phyloP scores from a whole-genome alignment of 805 yeast genomes.

The Candida sphagnicola region DNA sequence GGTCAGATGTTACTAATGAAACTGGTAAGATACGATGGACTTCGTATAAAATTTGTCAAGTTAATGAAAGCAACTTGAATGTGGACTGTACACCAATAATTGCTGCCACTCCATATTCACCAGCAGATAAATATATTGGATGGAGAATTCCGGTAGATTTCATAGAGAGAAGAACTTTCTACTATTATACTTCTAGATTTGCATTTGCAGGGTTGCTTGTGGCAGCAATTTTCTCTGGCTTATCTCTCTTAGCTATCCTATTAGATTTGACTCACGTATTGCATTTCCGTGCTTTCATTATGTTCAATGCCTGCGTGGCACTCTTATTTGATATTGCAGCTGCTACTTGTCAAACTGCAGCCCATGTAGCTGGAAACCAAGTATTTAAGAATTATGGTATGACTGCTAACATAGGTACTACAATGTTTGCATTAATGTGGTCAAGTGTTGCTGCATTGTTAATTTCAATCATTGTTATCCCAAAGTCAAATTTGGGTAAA shows the following conservation, averaged over 20 bases:
- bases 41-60: slow-evolving; percentile 22
- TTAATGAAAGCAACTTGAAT: slow-evolving; percentile 10
- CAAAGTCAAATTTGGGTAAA: neutral
- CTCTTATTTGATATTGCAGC: slow-evolving; percentile 42
- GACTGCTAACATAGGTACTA: slow-evolving; percentile 41
- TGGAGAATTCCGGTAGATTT: slow-evolving; percentile 46
- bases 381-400: slow-evolving; percentile 43
- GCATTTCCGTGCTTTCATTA: slow-evolving; percentile 5
- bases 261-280: slow-evolving; percentile 1
- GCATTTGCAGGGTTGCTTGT: slow-evolving; percentile 33
- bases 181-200: slow-evolving; percentile 60
- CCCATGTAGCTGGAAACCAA: slow-evolving; percentile 50
- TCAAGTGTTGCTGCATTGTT: slow-evolving; percentile 10
- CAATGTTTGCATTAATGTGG: slow-evolving; percentile 65
- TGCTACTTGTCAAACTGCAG: slow-evolving; percentile 50
- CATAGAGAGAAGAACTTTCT: slow-evolving; percentile 43
- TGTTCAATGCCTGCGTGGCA: slow-evolving; percentile 17
- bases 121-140: slow-evolving; percentile 21
- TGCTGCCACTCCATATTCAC: slow-evolving; percentile 31
- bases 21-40: slow-evolving; percentile 29
- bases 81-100: slow-evolving; percentile 14
- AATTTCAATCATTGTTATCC: neutral
- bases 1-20: slow-evolving; percentile 22
- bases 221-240: slow-evolving; percentile 57
- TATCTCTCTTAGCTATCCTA: slow-evolving; percentile 44